Evolutionary conservation across 257 asterid genomes (phyloP).

Genomic region (Orobanche coerulescens): DNA sequence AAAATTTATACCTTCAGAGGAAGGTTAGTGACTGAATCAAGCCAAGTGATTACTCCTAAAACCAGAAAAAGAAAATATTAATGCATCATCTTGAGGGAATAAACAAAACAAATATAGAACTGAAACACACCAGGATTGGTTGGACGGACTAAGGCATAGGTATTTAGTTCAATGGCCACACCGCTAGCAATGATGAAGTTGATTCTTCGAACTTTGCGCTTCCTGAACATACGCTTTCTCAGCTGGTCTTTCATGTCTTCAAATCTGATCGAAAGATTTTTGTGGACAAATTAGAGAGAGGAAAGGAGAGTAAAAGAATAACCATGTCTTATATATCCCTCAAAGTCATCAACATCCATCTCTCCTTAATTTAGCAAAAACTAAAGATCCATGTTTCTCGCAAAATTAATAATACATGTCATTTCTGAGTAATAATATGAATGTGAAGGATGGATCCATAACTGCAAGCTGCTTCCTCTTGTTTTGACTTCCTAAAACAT

Average conservation of each 20-base stretch:
- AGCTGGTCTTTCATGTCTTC: constrained; percentile 83
- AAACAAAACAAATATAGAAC: constrained; percentile 9
- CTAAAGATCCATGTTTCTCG: background rate
- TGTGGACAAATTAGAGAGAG: constrained; percentile 10
- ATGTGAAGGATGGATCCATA: constrained; percentile 7
- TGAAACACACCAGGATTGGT: constrained; percentile 67
- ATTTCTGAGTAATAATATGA: background rate
- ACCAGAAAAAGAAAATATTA: constrained; percentile 22
- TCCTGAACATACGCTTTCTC: constrained; percentile 84
- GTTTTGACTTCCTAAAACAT: background rate
- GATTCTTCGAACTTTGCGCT: constrained; percentile 86
- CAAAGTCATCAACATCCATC: constrained; percentile 2
- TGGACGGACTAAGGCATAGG: constrained; percentile 92
- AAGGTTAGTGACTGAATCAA: constrained; percentile 80
- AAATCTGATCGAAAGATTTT: constrained; percentile 44
- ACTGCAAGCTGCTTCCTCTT: constrained; percentile 15
- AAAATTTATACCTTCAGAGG: constrained; percentile 57
- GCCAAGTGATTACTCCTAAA: constrained; percentile 85
- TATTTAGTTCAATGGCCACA: constrained; percentile 62
- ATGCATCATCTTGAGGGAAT: constrained; percentile 13
- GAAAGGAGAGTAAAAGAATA: background rate
- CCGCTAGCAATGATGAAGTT: constrained; percentile 60
- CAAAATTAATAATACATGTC: background rate
- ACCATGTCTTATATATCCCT: constrained; percentile 6
- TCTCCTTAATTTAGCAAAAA: constrained; percentile 11